Base-by-base conservation (phyloP, 2,329 filamentous ascomycete genomes). In the Elsinoe perseae region DNA sequence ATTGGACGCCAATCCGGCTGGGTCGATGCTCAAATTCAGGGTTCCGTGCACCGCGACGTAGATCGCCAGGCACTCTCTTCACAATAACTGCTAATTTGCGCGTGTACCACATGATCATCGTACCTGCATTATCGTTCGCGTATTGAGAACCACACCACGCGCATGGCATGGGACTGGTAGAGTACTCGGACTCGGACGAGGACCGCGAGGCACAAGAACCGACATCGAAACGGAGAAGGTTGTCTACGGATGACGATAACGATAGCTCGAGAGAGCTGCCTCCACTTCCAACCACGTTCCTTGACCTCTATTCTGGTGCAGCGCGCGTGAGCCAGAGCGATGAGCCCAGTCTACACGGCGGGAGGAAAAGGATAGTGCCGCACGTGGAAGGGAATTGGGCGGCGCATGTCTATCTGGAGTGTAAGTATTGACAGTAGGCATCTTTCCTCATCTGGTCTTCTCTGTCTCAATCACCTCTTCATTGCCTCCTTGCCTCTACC, bases 301-400 rank as follows among this genome's bases (percentile, higher is more conserved):
- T 90, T 69, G 87, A 96, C 69, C 79, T 97, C 56, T 97, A 98
- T 72, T 86, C 91, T 25, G 85, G 87, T 9, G 87, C 84, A 38
- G 84, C 87, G 53, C 83, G 92, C 60, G 77, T 86, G 60, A 88
- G 86, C 70, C 85, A 85, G 38, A 78, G 77, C 63, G 93, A 97
- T 71, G 87, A 95, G 66, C 90, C 92, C 1, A 77, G 79, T 58
- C 76, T 97, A 57, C 93, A 98, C 69, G 86, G 86, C 28, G 93
- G 93, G 55, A 84, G 92, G 44, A 89, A 85, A 67, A 82, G 93
- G 40, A 80, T 85, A 57, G 87, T 83, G 50, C 91, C 92, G 21
- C 93, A 98, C 71, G 77, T 92, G 23, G 81, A 84, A 58, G 93
- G 93, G 59, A 89, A 90, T 69, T 98, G 93, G 93, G 89, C 92